Conservation (phyloP, 2,329 filamentous ascomycete species). For the Beauveria sp. region DNA sequence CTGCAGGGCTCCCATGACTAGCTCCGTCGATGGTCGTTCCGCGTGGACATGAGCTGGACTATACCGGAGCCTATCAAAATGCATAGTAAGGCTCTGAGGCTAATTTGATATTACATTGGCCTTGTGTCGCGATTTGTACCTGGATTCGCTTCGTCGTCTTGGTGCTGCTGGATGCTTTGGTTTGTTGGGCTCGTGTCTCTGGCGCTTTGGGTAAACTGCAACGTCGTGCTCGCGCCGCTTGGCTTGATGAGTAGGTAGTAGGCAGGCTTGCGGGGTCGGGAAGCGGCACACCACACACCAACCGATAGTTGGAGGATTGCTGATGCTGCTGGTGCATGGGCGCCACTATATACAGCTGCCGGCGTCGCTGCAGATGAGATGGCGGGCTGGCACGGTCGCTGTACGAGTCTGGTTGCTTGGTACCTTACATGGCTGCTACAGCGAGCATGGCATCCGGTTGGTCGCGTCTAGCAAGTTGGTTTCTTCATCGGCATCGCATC, state of each 20-base stretch:
- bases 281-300: neutral
- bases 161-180: neutral
- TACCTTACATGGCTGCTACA: neutral
- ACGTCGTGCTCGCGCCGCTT: neutral
- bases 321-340: neutral
- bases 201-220: constrained; percentile 5
- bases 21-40: neutral
- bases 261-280: neutral
- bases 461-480: neutral
- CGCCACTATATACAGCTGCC: constrained; percentile 1
- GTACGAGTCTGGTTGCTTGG: neutral
- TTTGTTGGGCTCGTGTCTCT: neutral
- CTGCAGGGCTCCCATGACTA: constrained; percentile 10
- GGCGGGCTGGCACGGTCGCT: neutral
- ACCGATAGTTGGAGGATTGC: neutral
- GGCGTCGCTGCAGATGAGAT: constrained; percentile 5
- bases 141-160: neutral
- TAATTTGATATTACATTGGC: neutral
- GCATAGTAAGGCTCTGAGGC: neutral
- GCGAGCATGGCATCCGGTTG: neutral
- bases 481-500: neutral
- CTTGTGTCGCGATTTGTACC: neutral
- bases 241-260: neutral
- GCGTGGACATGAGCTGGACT: constrained; percentile 7
- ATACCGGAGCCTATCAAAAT: constrained; percentile 2